Evolutionary conservation across 2,329 filamentous ascomycete species (phyloP), one percentile per base, ranked within the genome.

Genomic region (Aciculosporium take): DNA sequence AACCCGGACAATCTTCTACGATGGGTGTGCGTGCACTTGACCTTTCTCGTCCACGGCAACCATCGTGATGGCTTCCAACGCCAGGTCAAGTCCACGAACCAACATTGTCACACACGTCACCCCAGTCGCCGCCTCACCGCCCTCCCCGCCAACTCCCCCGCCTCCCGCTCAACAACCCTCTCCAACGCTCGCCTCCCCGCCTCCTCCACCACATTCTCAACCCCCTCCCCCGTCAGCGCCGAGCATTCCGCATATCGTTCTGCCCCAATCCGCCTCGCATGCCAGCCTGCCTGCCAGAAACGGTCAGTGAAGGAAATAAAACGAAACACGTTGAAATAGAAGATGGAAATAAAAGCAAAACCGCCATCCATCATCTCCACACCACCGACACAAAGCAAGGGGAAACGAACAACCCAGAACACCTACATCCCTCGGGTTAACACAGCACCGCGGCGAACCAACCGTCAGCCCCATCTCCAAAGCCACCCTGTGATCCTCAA

Each of bases 201-300:
- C 1, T 52, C 49, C 9, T 59, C 53, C 3, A 64, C 46, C 2
- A 62, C 32, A 4, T 43, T 45, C 10, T 55, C 51, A 41, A 63
- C 47, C 5, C 58, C 59, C 18, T 64, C 53, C 1, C 60, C 59
- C 6, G 56, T 61, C 9, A 51, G 45, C 36, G 61, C 58, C 5
- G 61, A 64, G 40, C 59, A 62, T 42, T 64, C 61, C 8, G 52
- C 24, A 32, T 62, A 63, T 5, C 42, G 40, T 20, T 51, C 37
- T 0, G 55, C 57, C 2, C 53, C 50, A 20, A 63, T 55, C 0
- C 54, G 50, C 8, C 43, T 43, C 0, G 60, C 59, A 29, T 60
- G 56, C 49, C 54, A 61, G 7, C 35, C 41, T 1, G 53, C 60
- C 60, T 63, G 18, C 31, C 2, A 37, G n/a, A n/a, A 29, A 5